phyloP scores from a whole-genome alignment of 2,329 filamentous ascomycete genomes.

The Didymella arachidicola region DNA sequence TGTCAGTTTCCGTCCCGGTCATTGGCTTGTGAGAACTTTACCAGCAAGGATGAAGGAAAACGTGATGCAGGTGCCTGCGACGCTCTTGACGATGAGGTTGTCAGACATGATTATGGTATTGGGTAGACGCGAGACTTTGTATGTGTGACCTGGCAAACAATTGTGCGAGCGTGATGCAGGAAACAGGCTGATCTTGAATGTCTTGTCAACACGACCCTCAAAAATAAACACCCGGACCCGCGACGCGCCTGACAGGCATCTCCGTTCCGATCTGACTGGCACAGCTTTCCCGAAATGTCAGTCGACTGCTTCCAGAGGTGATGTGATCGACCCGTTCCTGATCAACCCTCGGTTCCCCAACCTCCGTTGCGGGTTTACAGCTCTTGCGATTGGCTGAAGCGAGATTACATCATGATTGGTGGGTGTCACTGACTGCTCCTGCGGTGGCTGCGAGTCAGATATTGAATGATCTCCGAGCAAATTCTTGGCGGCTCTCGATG shows the following conservation, averaged over 20 bases:
- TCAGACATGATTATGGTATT: constrained; percentile 39
- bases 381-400: constrained; percentile 11
- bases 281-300: constrained; percentile 17
- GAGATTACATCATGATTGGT: constrained; percentile 11
- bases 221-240: constrained; percentile 19
- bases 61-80: constrained; percentile 57
- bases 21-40: constrained; percentile 28
- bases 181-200: constrained; percentile 9
- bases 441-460: background rate
- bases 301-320: constrained; percentile 5
- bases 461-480: background rate
- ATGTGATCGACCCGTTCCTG: constrained; percentile 12
- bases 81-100: constrained; percentile 46
- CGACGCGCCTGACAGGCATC: constrained; percentile 16
- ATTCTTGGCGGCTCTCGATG: background rate
- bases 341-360: constrained; percentile 22
- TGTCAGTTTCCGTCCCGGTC: constrained; percentile 6
- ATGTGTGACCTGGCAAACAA: background rate
- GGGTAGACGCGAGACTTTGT: background rate
- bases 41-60: constrained; percentile 60
- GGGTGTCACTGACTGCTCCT: constrained; percentile 1
- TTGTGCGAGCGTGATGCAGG: background rate
- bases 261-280: constrained; percentile 13
- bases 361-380: constrained; percentile 16
- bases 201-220: constrained; percentile 12